Conservation (phyloP, 768 basidiomycete species). For the Mrakia hoshinonis region DNA sequence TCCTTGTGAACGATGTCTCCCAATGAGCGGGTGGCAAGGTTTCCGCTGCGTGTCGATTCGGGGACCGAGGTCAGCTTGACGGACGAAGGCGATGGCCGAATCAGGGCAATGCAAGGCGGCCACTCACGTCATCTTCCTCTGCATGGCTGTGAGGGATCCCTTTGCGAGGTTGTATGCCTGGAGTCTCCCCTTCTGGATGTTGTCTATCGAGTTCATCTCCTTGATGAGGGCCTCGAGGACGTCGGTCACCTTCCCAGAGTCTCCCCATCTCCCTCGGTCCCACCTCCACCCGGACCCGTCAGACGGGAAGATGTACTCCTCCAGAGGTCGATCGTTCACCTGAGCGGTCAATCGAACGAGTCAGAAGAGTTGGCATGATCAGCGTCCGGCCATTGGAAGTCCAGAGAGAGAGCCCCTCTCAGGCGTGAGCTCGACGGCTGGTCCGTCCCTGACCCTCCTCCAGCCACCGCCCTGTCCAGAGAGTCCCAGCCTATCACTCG, state of each 20-base stretch:
- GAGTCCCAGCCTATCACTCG: too few relatives aligned
- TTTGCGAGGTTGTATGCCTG: conserved; percentile 90
- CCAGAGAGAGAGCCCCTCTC: not conserved
- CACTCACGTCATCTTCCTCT: conserved; percentile 81
- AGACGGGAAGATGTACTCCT: conserved; percentile 61
- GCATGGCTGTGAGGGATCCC: conserved; percentile 80
- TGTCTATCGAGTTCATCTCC: conserved; percentile 92
- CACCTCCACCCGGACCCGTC: conserved; percentile 61
- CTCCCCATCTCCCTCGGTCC: conserved; percentile 85
- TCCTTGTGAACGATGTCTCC: conserved; percentile 73
- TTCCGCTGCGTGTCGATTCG: conserved; percentile 59
- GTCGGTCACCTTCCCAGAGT: conserved; percentile 70
- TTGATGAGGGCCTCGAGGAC: conserved; percentile 76
- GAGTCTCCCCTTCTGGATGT: conserved; percentile 81
- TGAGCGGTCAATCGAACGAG: conserved; percentile 42
- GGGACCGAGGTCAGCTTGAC: not conserved
- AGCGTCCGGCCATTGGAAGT: not conserved
- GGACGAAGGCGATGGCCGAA: not conserved
- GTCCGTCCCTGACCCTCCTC: not conserved
- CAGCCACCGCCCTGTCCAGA: not conserved
- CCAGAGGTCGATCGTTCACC: conserved; percentile 68
- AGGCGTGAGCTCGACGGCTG: too few relatives aligned
- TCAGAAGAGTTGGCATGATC: not conserved
- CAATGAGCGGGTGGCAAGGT: conserved; percentile 82
- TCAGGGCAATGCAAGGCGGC: not conserved